Evolutionary conservation across 2,329 filamentous ascomycete genomes (phyloP), one percentile per base, ranked within the genome.

Genomic region (Leptographium wingfieldii): DNA sequence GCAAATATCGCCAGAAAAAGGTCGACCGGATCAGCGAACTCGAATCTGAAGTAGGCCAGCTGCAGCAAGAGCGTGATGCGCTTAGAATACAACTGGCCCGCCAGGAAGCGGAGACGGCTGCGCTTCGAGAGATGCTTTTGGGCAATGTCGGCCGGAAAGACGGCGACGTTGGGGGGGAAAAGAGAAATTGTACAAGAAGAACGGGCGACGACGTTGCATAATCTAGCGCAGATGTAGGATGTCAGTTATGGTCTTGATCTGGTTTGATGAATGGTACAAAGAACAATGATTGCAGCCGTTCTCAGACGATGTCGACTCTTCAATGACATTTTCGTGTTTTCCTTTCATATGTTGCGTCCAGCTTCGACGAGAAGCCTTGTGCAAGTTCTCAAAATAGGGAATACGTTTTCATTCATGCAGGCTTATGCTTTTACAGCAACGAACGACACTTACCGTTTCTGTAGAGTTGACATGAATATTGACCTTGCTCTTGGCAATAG

Each of bases 1-100:
- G 80, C 51, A 79, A 80, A 57, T 86, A 84, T 69, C 79, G 83
- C 25, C 82, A 86, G 67, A 84, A 83, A 67, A 80, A 82, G 63
- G 72, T 85, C 35, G 82, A 86, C 66, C 79, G 82, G 57, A 79
- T 85, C 66, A 67, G 72, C 56, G 76, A 78, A 63, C 73, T 86
- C 22, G 82, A 86, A 67, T 68, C 72, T 4, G 76, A 77, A 38
- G 72, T 86, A 57, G 76, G 77, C 57, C 72, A 75, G 57, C 75
- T 81, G 61, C 75, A 76, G 61, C 68, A 72, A 59, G 83, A 86
- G 69, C 70, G 81, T 40, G 82, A 86, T 61, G 78, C 78, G 22
- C 70, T 85, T 64, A 77, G 76, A 62, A 71, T 85, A 56, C 73
- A 75, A 65, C 73, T 84, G 63, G 82, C 82, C 35, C 73, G 78